These are phyloP conservation scores for Suillus placidus DNA, from an alignment of 768 basidiomycete species.

Conservation along the genomic window DNA sequence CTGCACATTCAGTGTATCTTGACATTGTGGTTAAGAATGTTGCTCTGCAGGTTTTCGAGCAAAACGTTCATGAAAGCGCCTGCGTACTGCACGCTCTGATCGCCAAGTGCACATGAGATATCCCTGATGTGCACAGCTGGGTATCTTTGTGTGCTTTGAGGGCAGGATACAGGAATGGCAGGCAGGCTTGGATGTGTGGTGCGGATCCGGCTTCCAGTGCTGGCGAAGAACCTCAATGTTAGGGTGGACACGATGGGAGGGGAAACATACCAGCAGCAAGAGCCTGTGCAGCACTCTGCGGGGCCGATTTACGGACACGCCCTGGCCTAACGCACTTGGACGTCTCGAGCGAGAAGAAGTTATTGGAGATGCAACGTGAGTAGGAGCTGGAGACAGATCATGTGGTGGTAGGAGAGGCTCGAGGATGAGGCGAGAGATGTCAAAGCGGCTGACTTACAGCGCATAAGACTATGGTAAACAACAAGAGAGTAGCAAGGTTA, in stretches of 20 bases:
- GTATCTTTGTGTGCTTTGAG: constrained; percentile 93
- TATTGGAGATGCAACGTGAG: no score
- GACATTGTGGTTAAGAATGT: constrained; percentile 88
- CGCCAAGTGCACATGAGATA: constrained; percentile 89
- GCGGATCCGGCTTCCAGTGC: constrained; percentile 79
- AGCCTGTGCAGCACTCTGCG: no score
- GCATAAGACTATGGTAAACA: no score
- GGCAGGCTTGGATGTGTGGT: constrained; percentile 82
- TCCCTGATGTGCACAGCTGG: constrained; percentile 94
- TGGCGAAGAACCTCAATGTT: constrained; percentile 24
- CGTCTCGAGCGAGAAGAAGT: no score
- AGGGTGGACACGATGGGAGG: constrained; percentile 1
- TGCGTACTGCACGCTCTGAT: constrained; percentile 80
- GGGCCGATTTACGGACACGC: no score
- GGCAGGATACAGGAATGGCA: constrained; percentile 87
- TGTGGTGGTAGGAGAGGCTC: no score
- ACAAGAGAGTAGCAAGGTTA: no score
- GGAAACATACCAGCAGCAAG: constrained; percentile 56
- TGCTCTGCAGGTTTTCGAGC: constrained; percentile 87
- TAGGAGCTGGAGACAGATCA: no score
- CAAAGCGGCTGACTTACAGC: no score
- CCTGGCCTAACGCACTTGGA: no score
- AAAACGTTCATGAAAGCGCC: constrained; percentile 90
- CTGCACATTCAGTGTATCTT: constrained; percentile 57
- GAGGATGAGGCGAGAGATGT: no score